A percentile compares a stretch with the other conserved stretches of the same genome.
Conservation (phyloP, 2,329 filamentous ascomycete genomes). For the Chaetomium globosum region DNA sequence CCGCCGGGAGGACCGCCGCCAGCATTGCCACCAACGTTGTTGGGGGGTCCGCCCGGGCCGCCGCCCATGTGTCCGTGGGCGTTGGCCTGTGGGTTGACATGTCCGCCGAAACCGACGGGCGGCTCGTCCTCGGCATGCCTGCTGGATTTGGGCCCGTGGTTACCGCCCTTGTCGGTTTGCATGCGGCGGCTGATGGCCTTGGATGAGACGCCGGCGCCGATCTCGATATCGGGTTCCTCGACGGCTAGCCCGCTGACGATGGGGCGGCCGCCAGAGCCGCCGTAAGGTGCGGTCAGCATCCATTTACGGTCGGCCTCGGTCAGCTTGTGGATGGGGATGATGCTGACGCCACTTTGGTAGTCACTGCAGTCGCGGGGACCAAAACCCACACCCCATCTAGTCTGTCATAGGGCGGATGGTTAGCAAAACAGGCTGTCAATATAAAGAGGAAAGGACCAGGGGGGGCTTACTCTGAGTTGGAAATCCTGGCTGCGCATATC, state of each 20-base stretch:
- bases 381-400: constrained; percentile 96
- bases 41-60: constrained; percentile 4
- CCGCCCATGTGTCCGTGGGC: constrained; percentile 25
- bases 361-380: constrained; percentile 96
- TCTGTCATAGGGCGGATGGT: constrained; percentile 54
- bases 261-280: constrained; percentile 80
- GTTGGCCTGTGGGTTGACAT: constrained; percentile 20
- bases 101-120: constrained; percentile 28
- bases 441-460: constrained; percentile 28
- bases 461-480: constrained; percentile 68
- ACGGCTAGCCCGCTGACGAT: constrained; percentile 85
- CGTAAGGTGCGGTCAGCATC: constrained; percentile 91
- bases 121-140: constrained; percentile 45
- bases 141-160: constrained; percentile 66
- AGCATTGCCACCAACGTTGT: constrained; percentile 26
- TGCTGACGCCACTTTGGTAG: constrained; percentile 85
- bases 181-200: constrained; percentile 76
- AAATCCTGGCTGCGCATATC: constrained; percentile 71
- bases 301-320: constrained; percentile 97
- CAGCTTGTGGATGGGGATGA: constrained; percentile 88
- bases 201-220: constrained; percentile 93
- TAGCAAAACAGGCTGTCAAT: constrained; percentile 1
- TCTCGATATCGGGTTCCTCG: constrained; percentile 98
- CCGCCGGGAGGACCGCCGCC: constrained; percentile 19
- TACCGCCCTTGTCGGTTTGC: constrained; percentile 68